These are phyloP conservation scores for Yamadazyma blattariae DNA, from an alignment of 1,139 yeast species.

Conservation along the genomic window DNA sequence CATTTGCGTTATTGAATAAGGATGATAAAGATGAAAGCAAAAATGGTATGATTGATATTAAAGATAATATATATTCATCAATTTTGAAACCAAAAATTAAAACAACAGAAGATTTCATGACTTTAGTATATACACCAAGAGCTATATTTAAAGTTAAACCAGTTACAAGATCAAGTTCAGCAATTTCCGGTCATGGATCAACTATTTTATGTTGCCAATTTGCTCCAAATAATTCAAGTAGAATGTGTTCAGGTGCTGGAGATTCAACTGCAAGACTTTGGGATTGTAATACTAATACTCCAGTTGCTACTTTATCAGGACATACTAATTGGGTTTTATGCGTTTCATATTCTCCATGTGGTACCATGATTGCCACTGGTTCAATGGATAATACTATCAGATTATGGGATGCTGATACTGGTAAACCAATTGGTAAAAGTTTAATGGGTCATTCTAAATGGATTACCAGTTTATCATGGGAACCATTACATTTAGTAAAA, in stretches of 20 bases:
- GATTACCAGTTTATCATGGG: slow-evolving; percentile 91
- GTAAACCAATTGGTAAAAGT: slow-evolving; percentile 71
- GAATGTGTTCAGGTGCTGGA: slow-evolving; percentile 96
- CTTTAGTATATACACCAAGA: slow-evolving; percentile 88
- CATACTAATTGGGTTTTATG: slow-evolving; percentile 94
- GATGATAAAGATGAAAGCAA: slow-evolving; percentile 41
- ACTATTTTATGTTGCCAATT: slow-evolving; percentile 90
- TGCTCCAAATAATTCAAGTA: slow-evolving; percentile 84
- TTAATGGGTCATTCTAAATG: slow-evolving; percentile 83
- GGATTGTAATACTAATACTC: slow-evolving; percentile 97
- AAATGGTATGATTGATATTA: slow-evolving; percentile 61
- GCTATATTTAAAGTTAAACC: slow-evolving; percentile 93
- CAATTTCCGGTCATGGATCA: slow-evolving; percentile 94
- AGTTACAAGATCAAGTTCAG: slow-evolving; percentile 86
- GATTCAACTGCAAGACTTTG: slow-evolving; percentile 96
- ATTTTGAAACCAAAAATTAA: slow-evolving; percentile 82
- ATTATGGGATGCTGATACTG: slow-evolving; percentile 80
- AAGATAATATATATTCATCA: slow-evolving; percentile 71
- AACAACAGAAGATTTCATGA: slow-evolving; percentile 90
- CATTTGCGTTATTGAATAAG: slow-evolving; percentile 65
- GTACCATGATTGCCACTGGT: slow-evolving; percentile 89
- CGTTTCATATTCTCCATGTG: slow-evolving; percentile 94
- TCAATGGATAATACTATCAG: slow-evolving; percentile 90
- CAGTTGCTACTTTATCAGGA: slow-evolving; percentile 74
- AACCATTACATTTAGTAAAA: slow-evolving; percentile 79